Evolutionary conservation across 192 early-diverging fungal species (phyloP).

Genomic region (Dissophora ornata): DNA sequence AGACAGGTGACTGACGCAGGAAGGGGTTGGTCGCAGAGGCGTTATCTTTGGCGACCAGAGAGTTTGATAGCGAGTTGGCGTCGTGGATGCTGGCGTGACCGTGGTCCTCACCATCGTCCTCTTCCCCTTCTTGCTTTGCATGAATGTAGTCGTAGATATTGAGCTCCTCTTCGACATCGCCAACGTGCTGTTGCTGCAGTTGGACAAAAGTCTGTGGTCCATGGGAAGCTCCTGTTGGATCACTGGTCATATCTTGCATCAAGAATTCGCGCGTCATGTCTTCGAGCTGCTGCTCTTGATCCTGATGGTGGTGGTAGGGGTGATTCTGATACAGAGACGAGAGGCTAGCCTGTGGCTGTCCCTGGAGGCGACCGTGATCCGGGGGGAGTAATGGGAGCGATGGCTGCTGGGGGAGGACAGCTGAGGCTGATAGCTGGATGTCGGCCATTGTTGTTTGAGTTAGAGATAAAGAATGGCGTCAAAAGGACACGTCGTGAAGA

Average conservation of each 20-base stretch:
- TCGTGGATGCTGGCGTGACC: neutral
- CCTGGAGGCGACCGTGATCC: constrained; percentile 5
- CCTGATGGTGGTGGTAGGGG: constrained; percentile 18
- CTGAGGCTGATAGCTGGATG: constrained; percentile 1
- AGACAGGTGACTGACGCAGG: constrained; percentile 8
- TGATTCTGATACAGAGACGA: constrained; percentile 10
- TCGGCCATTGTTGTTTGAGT: constrained; percentile 12
- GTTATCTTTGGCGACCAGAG: constrained; percentile 1
- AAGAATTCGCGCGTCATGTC: constrained; percentile 35
- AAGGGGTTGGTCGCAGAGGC: neutral
- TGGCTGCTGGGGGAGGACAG: constrained; percentile 1
- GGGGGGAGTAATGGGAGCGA: neutral
- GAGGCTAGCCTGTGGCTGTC: neutral
- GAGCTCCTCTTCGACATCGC: constrained; percentile 39
- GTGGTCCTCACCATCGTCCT: constrained; percentile 21
- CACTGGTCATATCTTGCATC: constrained; percentile 19
- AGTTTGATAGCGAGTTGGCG: constrained; percentile 12
- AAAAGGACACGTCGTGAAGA: too few species aligned
- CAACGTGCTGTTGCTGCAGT: constrained; percentile 6
- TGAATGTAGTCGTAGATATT: constrained; percentile 53
- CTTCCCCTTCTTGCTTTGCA: constrained; percentile 48
- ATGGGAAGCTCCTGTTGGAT: constrained; percentile 12
- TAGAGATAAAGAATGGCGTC: too few species aligned
- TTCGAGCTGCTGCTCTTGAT: constrained; percentile 16
- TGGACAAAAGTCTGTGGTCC: constrained; percentile 7